Evolutionary conservation across 2,329 filamentous ascomycete species (phyloP), one percentile per base, ranked within the genome.

Genomic region (Xylaria sp.): DNA sequence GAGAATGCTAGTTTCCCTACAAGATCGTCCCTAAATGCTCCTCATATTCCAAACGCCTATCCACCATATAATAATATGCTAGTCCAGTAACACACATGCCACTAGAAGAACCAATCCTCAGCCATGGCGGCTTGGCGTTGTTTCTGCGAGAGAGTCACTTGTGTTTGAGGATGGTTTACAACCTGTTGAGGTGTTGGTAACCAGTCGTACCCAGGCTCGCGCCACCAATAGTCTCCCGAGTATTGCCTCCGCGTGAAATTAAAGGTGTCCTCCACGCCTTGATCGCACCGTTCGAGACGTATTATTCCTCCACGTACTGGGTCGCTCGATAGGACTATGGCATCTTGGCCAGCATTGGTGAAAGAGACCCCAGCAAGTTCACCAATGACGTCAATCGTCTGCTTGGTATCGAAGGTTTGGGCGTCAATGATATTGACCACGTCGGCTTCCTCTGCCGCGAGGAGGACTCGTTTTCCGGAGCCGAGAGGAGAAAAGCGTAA

Each of bases 361-460:
- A 93, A 88, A 19, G 82, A 81, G 3, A 91, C 78, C 17, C 91
- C 91, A 7, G 86, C 90, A 62, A 92, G 86, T 70, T 92, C 89
- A 37, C 91, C 90, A 74, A 94, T 92, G 58, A 93, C 83, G 64
- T 91, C 89, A 9, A 94, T 77, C 0, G 84, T 86, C 75, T 94
- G 91, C 74, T 87, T 87, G n/a, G 82, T 82, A 21, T 80, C 75
- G 69, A 88, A 91, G 0, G 81, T 87, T 70, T 84, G 80, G 0
- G 87, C 89, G 67, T 93, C 87, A 68, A 93, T 88, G 47, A 94
- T 79, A 72, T 84, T 88, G 71, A 94, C 77, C 61, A 85, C 86
- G 72, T 94, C 91, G 35, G 91, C 89, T 72, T 91, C 89, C 74
- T 94, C 92, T 2, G 89, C 90, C 2, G 88, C 88, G 11, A 92